Base-by-base conservation (phyloP, 1,284 basidiomycete species). In the Ceratobasidium sp. region DNA sequence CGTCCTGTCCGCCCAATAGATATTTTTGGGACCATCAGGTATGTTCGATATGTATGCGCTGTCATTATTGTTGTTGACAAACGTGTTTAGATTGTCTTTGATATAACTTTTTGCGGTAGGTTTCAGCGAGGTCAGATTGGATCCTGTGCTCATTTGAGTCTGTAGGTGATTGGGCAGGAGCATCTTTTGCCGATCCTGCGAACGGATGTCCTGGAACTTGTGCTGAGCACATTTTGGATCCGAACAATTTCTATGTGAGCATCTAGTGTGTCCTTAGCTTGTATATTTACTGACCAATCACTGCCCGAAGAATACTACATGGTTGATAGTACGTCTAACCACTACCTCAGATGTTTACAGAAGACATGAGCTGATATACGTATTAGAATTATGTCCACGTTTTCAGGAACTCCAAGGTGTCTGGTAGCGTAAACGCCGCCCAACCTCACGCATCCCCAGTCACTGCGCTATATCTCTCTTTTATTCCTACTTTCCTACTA, bases 181-280 rank as follows among this genome's bases (percentile, higher is more conserved):
- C 92, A 81, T 90, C 90, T 2, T 94, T 92, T 81, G 69, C 79
- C 10, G 69, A 73, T 26, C 86, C 87, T 10, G 90, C 90, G 5
- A 90, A 91, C 1, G 88, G 88, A 26, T 94, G 92, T 81, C 90
- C 92, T 6, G 93, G 93, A 51, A 90, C 91, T 54, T 94, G 93
- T 80, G 81, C 86, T 15, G 86, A 89, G 26, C 86, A 86, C 75
- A 82, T 94, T 47, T 89, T 87, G 85, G 87, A 93, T 80, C 92
- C 92, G 1, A 82, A 81, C 1, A 94, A 94, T 82, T 84, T 83
- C 75, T 79, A 80, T 33, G 81, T 82, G 74, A 63, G 81, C 75
- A n/a, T 26, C 31, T 23, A 20, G 11, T 7, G 20, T 23, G 26
- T 13, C 28, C 15, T 51, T 39, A 15, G 28, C 3, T 45, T 39